Base-by-base conservation (phyloP, 2,329 filamentous ascomycete genomes). In the Apiospora arundinis region DNA sequence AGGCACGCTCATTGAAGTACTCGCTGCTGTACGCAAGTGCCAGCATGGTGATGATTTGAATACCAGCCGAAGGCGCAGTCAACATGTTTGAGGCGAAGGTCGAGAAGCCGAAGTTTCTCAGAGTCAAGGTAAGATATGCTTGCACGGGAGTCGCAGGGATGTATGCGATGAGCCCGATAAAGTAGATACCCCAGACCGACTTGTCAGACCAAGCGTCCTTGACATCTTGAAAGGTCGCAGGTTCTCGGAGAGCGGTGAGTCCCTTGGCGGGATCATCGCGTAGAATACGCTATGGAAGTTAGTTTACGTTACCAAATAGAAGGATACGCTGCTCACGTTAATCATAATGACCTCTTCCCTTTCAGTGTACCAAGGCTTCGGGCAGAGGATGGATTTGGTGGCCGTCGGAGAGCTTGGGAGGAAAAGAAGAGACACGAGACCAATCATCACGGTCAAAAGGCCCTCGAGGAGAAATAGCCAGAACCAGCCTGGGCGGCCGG, bases 301-400 rank as follows among this genome's bases (percentile, higher is more conserved):
- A 73, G 71, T 69, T 23, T 18, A 40, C 4, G 14, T 16, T 4
- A 18, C 4, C 18, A 14, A 14, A 9, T 45, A 9, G 5, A 45
- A n/a, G n/a, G 49, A 18, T 16, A 21, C 11, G 32, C n/a, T 9
- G 48, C 71, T 72, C 42, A 72, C 71, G 76, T 92, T 93, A 23
- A 92, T 86, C 87, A 93, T 90, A 76, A 93, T 92, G 71, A 89
- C 87, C 76, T 93, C 91, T 77, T 93, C 90, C 1, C 84, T 84
- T 76, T 92, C 91, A 2, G 83, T 88, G 78, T 92, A 92, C 91
- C 91, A 92, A 6, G 91, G 77, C 56, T 89, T 89, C 2, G 89
- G 87, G 65, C 88, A 89, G 73, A 93, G 86, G 63, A 85, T 80
- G 25, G 87, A 86, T 12, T 86, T 88, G 4, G 92, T 94, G 68